Percentiles rank a stretch among this genome's conserved stretches.
Evolutionary conservation across 1,139 yeast species (phyloP).

Genomic region (Protomyces lactucae-debilis): DNA sequence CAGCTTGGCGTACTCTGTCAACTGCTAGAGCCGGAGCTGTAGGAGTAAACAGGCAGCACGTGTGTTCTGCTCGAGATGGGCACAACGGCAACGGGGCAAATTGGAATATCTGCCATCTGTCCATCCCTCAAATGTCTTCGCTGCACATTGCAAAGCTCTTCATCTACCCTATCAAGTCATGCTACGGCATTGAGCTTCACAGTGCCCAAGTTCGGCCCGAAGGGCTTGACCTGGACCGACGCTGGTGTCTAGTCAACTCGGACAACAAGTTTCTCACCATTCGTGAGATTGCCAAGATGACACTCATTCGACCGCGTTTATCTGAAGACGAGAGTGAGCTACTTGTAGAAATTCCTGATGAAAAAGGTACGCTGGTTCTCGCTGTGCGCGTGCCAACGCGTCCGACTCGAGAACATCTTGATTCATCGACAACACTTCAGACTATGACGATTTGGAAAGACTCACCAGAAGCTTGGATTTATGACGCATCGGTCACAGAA

Average conservation of each 20-base stretch:
- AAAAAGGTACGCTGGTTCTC: neutral
- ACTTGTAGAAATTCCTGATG: neutral
- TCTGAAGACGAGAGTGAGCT: neutral
- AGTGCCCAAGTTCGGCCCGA: slow-evolving; percentile 2
- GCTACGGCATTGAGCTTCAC: slow-evolving; percentile 8
- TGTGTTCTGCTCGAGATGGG: too few species aligned
- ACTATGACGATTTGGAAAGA: slow-evolving; percentile 12
- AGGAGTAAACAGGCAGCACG: too few species aligned
- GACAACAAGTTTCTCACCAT: slow-evolving; percentile 23
- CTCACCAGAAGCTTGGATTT: neutral
- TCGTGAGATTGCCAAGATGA: slow-evolving; percentile 8
- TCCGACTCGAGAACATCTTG: neutral
- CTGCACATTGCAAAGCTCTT: slow-evolving; percentile 6
- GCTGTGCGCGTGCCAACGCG: slow-evolving; percentile 2
- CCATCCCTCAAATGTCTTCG: neutral
- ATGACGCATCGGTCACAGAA: neutral
- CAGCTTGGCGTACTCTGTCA: too few species aligned
- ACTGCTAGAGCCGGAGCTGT: too few species aligned
- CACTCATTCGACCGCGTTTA: slow-evolving; percentile 8
- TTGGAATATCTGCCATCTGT: neutral
- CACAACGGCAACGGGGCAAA: too few species aligned
- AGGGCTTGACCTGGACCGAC: slow-evolving; percentile 18
- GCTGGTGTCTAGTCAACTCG: slow-evolving; percentile 11
- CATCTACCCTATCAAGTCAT: slow-evolving; percentile 25
- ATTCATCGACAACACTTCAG: neutral